phyloP scores from a whole-genome alignment of 352 stramenopile species.

The Phytophthora macrochlamydospora region DNA sequence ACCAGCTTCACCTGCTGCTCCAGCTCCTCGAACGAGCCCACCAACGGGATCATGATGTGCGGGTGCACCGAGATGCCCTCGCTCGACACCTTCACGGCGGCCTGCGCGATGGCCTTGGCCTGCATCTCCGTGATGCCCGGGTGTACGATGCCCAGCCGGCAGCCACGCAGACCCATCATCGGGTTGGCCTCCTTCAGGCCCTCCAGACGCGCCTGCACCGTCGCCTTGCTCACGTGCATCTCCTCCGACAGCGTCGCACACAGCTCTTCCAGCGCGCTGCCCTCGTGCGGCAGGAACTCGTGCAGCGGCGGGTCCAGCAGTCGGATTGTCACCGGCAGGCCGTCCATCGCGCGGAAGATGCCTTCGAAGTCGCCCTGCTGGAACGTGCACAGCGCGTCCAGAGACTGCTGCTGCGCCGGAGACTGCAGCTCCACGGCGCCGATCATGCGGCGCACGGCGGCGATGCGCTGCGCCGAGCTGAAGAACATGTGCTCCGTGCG shows the following conservation, averaged over 20 bases:
- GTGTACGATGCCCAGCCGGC: constrained; percentile 4
- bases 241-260: constrained; percentile 19
- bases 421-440: constrained; percentile 29
- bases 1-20: constrained; percentile 6
- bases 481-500: constrained; percentile 34
- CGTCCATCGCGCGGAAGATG: constrained; percentile 29
- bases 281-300: constrained; percentile 30
- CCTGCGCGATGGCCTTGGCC: constrained; percentile 1
- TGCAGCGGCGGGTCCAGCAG: constrained; percentile 24
- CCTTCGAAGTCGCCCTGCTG: constrained; percentile 29
- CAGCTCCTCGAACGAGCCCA: constrained; percentile 5
- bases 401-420: constrained; percentile 13
- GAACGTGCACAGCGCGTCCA: constrained; percentile 24
- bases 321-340: constrained; percentile 27
- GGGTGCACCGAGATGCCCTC: constrained; percentile 8
- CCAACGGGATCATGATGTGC: constrained; percentile 17
- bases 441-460: constrained; percentile 24
- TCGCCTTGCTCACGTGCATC: constrained; percentile 21
- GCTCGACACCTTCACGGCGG: neutral
- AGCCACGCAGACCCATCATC: constrained; percentile 36
- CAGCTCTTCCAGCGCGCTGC: constrained; percentile 20
- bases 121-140: constrained; percentile 6
- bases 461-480: constrained; percentile 21
- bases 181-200: constrained; percentile 33
- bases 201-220: constrained; percentile 21